Conservation (phyloP, 441 rosid genomes). For the Adansonia gregorii region DNA sequence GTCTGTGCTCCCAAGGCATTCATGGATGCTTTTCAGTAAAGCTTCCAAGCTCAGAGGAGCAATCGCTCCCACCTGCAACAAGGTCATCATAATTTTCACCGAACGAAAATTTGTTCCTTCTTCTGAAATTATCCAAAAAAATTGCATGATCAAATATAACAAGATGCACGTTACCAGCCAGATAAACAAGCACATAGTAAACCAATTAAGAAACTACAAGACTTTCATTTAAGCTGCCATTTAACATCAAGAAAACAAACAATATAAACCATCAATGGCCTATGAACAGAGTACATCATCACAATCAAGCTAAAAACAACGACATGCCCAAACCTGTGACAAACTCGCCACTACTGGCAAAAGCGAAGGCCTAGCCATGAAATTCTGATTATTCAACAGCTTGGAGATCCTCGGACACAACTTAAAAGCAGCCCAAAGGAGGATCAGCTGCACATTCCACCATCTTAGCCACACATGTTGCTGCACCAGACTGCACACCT, state of each 20-base stretch:
- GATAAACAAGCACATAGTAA: background rate
- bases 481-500: slow-evolving; percentile 90
- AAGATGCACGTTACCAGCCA: slow-evolving; percentile 2
- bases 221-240: slow-evolving; percentile 8
- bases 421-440: slow-evolving; percentile 63
- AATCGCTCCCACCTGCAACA: slow-evolving; percentile 86
- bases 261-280: slow-evolving; percentile 12
- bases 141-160: background rate
- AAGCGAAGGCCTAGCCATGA: slow-evolving; percentile 78
- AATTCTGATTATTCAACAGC: slow-evolving; percentile 78
- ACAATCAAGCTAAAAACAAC: slow-evolving; percentile 20
- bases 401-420: slow-evolving; percentile 88
- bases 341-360: slow-evolving; percentile 78
- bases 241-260: slow-evolving; percentile 16
- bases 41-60: slow-evolving; percentile 81
- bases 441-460: slow-evolving; percentile 72
- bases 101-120: slow-evolving; percentile 2
- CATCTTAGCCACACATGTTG: slow-evolving; percentile 88
- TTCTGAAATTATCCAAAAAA: background rate
- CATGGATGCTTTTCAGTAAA: slow-evolving; percentile 81
- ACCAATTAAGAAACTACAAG: slow-evolving; percentile 19
- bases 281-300: slow-evolving; percentile 1
- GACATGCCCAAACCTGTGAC: slow-evolving; percentile 69
- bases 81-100: slow-evolving; percentile 19
- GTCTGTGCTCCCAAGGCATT: slow-evolving; percentile 90